Evolutionary conservation across 1,284 basidiomycete species (phyloP), one percentile per base, ranked within the genome.

Genomic region (Ceratobasidium papillatum): DNA sequence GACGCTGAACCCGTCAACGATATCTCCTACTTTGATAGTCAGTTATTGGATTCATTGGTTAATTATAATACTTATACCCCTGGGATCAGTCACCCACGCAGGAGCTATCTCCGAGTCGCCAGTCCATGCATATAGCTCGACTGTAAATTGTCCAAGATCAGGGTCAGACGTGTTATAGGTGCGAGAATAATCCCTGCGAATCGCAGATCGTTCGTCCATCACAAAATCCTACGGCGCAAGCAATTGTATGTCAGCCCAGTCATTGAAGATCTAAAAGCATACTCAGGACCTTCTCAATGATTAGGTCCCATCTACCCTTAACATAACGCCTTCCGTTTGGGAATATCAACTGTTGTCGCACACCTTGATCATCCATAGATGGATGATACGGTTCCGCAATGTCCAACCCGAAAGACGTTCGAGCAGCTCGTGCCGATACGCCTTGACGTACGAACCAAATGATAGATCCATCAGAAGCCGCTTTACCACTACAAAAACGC

Each of bases 401-500:
- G 30, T 34, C 9, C 1, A 66, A 32, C 5, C 63, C 63, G 34
- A 66, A 66, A 32, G 63, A 66, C 63, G 52, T 66, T 45, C 63
- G 63, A 32, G 63, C 47, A 4, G 63, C 63, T 12, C 63, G 43
- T 12, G 47, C 63, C n/a, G 52, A 45, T 3, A 66, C 63, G 30
- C 66, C 52, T 34, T 69, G 66, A 36, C 41, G 30, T 14, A 58
- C 43, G 17, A 43, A 58, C 66, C 66, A 69, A 8, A 69, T 69
- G 14, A 69, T 58, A 3, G 66, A 58, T 2, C 66, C 66, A 17
- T 69, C 66, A 7, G 52, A 56, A 5, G 52, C 66, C 14, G 66
- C 66, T 47, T 69, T 69, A 2, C 38, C 51, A 45, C 66, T 69
- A 43, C 22, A 30, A 36, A 62, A 5, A n/a, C n/a, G n/a, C 4